Evolutionary conservation across 2,329 filamentous ascomycete genomes (phyloP).

Genomic region (Bimuria novae-zelandiae): DNA sequence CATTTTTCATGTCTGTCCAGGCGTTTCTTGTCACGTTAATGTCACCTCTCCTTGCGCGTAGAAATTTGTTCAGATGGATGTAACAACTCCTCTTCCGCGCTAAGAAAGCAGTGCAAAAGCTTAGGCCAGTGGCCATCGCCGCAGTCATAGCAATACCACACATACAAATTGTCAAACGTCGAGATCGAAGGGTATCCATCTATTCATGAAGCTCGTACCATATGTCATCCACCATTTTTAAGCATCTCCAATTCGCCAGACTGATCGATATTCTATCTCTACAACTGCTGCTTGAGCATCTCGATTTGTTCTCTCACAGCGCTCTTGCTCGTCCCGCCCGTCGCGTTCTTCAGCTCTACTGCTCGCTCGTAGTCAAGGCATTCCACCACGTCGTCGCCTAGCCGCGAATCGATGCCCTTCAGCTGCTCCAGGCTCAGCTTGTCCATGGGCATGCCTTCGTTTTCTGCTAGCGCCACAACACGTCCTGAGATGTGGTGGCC

Average conservation of each 20-base stretch:
- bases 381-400: conserved; percentile 71
- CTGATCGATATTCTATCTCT: conserved; percentile 7
- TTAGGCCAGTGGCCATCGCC: not conserved
- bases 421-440: conserved; percentile 69
- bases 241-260: too few species aligned
- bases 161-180: not conserved
- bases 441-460: conserved; percentile 69
- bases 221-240: not conserved
- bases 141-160: too few species aligned
- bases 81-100: not conserved
- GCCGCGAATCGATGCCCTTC: conserved; percentile 68
- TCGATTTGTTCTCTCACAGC: conserved; percentile 68
- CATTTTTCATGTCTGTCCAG: too few species aligned
- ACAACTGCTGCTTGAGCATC: conserved; percentile 52
- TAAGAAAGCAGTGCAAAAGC: not conserved
- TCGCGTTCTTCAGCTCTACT: conserved; percentile 77
- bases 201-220: not conserved
- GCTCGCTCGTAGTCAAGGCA: conserved; percentile 82
- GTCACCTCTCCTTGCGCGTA: too few species aligned
- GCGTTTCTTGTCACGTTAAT: too few species aligned
- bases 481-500: conserved; percentile 78
- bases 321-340: conserved; percentile 76
- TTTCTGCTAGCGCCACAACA: conserved; percentile 73
- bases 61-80: too few species aligned
- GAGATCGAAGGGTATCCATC: not conserved